Evolutionary conservation across 2,329 filamentous ascomycete genomes (phyloP).

Genomic region (Coleophoma eucalyptorum): DNA sequence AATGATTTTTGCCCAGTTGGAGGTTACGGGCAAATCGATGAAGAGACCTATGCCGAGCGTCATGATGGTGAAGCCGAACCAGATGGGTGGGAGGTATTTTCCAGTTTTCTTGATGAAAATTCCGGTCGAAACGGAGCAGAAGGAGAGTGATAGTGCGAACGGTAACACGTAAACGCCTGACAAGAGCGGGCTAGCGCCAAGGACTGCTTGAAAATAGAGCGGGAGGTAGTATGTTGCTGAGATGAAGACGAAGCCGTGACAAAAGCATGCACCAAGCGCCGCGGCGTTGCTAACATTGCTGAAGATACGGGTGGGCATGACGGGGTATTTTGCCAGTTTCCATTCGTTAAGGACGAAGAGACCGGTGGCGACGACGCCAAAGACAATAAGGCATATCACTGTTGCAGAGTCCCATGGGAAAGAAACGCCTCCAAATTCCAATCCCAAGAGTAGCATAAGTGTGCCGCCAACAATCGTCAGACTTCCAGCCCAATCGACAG

Average conservation of each 20-base stretch:
- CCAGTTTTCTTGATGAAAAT: slow-evolving; percentile 61
- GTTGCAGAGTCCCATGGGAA: slow-evolving; percentile 48
- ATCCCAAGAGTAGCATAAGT: slow-evolving; percentile 80
- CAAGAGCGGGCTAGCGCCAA: slow-evolving; percentile 50
- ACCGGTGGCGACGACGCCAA: slow-evolving; percentile 50
- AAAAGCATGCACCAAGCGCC: slow-evolving; percentile 63
- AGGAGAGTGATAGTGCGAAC: slow-evolving; percentile 62
- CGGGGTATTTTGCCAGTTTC: slow-evolving; percentile 69
- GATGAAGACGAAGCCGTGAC: slow-evolving; percentile 56
- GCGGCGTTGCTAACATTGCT: slow-evolving; percentile 61
- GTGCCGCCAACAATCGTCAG: slow-evolving; percentile 65
- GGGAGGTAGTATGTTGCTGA: slow-evolving; percentile 19
- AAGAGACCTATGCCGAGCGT: slow-evolving; percentile 62
- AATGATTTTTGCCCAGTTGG: slow-evolving; percentile 52
- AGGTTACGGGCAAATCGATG: slow-evolving; percentile 54
- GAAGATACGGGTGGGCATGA: slow-evolving; percentile 76
- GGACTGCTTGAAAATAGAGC: slow-evolving; percentile 71
- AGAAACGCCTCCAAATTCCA: slow-evolving; percentile 77
- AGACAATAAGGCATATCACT: slow-evolving; percentile 49
- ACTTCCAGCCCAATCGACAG: slow-evolving; percentile 58
- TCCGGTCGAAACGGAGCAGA: slow-evolving; percentile 55
- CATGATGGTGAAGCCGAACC: slow-evolving; percentile 53
- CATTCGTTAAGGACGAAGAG: slow-evolving; percentile 69
- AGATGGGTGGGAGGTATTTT: slow-evolving; percentile 59
- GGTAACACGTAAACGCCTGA: slow-evolving; percentile 76